Percentiles rank a stretch among this genome's conserved stretches.
Conservation (phyloP, 2,329 filamentous ascomycete genomes). For the Stachybotrys chartarum region DNA sequence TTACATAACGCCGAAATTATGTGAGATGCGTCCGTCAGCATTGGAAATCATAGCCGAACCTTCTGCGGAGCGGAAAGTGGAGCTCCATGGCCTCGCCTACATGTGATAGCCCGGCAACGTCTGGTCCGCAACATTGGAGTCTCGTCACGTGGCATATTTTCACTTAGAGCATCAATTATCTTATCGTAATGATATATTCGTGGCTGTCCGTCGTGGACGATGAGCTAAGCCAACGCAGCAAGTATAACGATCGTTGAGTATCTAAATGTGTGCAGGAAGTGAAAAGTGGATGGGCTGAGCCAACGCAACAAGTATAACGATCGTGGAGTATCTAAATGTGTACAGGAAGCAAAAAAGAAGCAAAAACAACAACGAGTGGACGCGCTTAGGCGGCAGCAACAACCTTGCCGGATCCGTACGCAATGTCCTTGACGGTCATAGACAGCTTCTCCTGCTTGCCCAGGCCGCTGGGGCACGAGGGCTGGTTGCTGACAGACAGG, state of each 20-base stretch:
- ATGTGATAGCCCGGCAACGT: neutral
- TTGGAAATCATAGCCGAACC: no score
- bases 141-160: neutral
- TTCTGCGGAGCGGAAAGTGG: no score
- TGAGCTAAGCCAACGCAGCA: no score
- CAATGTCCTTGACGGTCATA: constrained; percentile 41
- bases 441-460: constrained; percentile 19
- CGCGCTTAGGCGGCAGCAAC: constrained; percentile 11
- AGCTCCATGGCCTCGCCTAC: neutral
- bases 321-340: no score
- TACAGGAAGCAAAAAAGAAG: no score
- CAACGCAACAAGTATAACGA: no score
- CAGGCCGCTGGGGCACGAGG: constrained; percentile 38
- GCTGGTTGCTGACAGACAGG: constrained; percentile 42
- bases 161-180: neutral
- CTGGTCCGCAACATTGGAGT: no score
- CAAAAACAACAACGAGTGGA: neutral
- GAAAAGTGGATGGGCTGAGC: no score
- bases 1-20: neutral
- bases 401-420: constrained; percentile 40
- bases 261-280: no score
- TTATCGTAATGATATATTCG: no score
- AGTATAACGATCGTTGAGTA: no score
- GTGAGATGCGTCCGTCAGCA: neutral
- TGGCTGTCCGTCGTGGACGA: no score